phyloP scores from a whole-genome alignment of 805 yeast genomes.

The Starmera amethionina region DNA sequence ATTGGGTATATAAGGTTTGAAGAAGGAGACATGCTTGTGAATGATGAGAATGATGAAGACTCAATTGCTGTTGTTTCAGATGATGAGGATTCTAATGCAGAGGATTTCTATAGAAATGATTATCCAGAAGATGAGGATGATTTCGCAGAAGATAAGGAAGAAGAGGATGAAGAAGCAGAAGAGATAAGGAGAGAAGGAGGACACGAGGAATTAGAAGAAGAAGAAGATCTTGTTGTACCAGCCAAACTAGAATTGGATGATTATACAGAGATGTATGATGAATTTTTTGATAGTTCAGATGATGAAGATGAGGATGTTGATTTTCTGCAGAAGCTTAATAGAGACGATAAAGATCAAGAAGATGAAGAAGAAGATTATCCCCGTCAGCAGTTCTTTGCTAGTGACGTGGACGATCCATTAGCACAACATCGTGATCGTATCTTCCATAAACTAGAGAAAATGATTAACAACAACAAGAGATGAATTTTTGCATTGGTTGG shows the following conservation, averaged over 20 bases:
- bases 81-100: slow-evolving; percentile 85
- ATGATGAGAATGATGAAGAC: slow-evolving; percentile 28
- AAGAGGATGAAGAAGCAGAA: slow-evolving; percentile 6
- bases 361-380: slow-evolving; percentile 22
- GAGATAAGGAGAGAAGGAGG: slow-evolving; percentile 1
- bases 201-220: slow-evolving; percentile 7
- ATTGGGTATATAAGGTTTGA: slow-evolving; percentile 33
- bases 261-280: slow-evolving; percentile 39
- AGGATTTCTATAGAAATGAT: slow-evolving; percentile 84
- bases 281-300: slow-evolving; percentile 61
- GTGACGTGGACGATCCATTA: slow-evolving; percentile 47
- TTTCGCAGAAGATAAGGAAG: slow-evolving; percentile 16
- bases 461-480: slow-evolving; percentile 40
- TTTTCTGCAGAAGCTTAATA: slow-evolving; percentile 25
- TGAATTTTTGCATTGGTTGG: no score
- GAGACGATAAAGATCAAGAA: slow-evolving; percentile 17
- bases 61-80: slow-evolving; percentile 40
- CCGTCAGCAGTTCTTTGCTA: slow-evolving; percentile 45
- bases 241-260: slow-evolving; percentile 7
- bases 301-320: slow-evolving; percentile 16
- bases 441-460: slow-evolving; percentile 43
- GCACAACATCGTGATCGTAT: slow-evolving; percentile 58
- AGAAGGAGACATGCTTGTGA: slow-evolving; percentile 24
- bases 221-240: background rate
- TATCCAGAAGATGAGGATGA: slow-evolving; percentile 93